A percentile compares a stretch with the other conserved stretches of the same genome.
phyloP scores from a whole-genome alignment of 2,329 filamentous ascomycete genomes.

The Neocucurbitaria cava region DNA sequence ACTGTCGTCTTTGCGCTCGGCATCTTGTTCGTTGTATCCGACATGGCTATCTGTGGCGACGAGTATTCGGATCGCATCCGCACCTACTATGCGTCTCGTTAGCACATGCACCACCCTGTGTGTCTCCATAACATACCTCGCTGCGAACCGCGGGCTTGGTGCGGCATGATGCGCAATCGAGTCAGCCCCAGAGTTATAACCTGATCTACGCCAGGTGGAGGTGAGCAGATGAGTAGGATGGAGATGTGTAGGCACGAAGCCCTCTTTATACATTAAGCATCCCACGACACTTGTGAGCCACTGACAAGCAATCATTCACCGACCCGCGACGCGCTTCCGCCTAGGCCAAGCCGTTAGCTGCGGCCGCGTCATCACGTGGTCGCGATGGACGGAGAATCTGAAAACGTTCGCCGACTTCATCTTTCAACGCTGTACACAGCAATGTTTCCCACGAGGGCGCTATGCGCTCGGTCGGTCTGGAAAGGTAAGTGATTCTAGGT shows the following conservation, averaged over 20 bases:
- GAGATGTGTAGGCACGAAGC: background rate
- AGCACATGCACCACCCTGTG: conserved; percentile 4
- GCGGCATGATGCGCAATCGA: conserved; percentile 27
- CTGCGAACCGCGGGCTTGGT: conserved; percentile 32
- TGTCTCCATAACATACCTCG: conserved; percentile 31
- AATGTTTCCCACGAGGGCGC: conserved; percentile 74
- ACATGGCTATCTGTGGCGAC: conserved; percentile 98
- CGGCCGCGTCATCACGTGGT: conserved; percentile 37
- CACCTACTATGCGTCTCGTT: conserved; percentile 53
- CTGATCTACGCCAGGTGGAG: background rate
- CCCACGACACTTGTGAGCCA: background rate
- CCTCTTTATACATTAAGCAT: background rate
- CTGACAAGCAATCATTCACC: conserved; percentile 3
- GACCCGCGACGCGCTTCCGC: conserved; percentile 36
- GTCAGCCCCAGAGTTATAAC: background rate
- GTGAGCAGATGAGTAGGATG: background rate
- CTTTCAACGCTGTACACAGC: conserved; percentile 35
- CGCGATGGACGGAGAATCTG: conserved; percentile 25
- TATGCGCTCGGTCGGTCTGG: conserved; percentile 78
- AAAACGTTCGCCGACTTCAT: conserved; percentile 36
- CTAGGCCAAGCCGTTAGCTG: conserved; percentile 32
- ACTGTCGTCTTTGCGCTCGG: conserved; percentile 94
- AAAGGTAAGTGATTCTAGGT: conserved; percentile 68
- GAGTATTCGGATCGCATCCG: conserved; percentile 93
- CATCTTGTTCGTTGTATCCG: conserved; percentile 91